Percentiles rank a stretch among this genome's conserved stretches.
phyloP scores from a whole-genome alignment of 2,329 filamentous ascomycete species.

The Hymenoscyphus repandus region DNA sequence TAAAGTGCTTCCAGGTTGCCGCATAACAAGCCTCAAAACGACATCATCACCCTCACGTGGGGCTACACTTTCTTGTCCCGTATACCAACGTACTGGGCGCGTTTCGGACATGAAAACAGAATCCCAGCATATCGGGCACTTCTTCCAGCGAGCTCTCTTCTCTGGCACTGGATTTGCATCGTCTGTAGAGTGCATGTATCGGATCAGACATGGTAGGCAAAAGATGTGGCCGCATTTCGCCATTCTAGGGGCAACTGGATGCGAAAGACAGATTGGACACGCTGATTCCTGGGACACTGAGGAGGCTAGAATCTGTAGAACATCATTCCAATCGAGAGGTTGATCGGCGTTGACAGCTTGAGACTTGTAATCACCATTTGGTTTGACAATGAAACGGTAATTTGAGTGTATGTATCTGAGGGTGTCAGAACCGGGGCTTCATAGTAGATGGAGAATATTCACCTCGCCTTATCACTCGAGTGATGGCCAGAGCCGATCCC shows the following conservation, averaged over 20 bases:
- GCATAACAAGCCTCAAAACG: conserved; percentile 78
- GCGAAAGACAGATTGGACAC: conserved; percentile 92
- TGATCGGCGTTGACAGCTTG: conserved; percentile 85
- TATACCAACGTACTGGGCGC: conserved; percentile 84
- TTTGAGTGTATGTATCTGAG: conserved; percentile 87
- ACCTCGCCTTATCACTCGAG: conserved; percentile 84
- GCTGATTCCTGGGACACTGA: conserved; percentile 81
- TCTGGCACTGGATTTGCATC: conserved; percentile 54
- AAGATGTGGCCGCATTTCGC: conserved; percentile 97
- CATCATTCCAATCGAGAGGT: conserved; percentile 83
- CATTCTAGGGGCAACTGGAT: conserved; percentile 92
- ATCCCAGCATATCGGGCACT: conserved; percentile 95
- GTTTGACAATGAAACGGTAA: conserved; percentile 92
- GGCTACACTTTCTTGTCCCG: conserved; percentile 76
- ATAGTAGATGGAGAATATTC: conserved; percentile 30
- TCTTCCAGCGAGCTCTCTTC: conserved; percentile 79
- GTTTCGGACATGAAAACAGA: conserved; percentile 88
- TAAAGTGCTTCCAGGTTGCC: conserved; percentile 74
- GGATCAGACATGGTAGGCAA: conserved; percentile 85
- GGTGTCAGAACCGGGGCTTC: conserved; percentile 11
- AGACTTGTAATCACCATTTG: conserved; percentile 69
- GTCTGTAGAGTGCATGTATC: conserved; percentile 89
- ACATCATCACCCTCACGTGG: conserved; percentile 85
- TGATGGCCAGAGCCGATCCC: conserved; percentile 86
- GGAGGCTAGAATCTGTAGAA: conserved; percentile 88